These are phyloP conservation scores for Boletus rufocinnamomeus DNA, from an alignment of 768 basidiomycete species.

Conservation along the genomic window DNA sequence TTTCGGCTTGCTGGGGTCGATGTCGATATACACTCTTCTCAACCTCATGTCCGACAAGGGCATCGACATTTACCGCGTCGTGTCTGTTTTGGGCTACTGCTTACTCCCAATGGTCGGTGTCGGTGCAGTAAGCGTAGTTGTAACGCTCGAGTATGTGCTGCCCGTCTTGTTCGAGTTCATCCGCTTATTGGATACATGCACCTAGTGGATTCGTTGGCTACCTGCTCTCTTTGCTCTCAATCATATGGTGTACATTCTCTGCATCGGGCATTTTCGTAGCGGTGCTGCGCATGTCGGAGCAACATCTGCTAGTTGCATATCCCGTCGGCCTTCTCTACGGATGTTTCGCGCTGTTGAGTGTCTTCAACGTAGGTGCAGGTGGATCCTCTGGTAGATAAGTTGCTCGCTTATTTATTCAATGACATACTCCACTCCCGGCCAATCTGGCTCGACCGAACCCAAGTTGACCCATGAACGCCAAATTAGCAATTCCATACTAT, in stretches of 20 bases:
- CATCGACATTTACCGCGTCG: slow-evolving; percentile 94
- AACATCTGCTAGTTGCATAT: slow-evolving; percentile 93
- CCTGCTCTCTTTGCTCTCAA: slow-evolving; percentile 74
- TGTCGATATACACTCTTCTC: slow-evolving; percentile 89
- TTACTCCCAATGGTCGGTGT: slow-evolving; percentile 96
- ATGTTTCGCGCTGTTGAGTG: slow-evolving; percentile 90
- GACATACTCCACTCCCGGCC: background rate
- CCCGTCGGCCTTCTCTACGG: slow-evolving; percentile 93
- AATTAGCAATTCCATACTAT: background rate
- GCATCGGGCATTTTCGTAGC: slow-evolving; percentile 96
- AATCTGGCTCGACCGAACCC: background rate
- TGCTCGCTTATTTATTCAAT: slow-evolving; percentile 13
- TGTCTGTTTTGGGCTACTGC: slow-evolving; percentile 96
- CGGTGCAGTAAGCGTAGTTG: slow-evolving; percentile 82
- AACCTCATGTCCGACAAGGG: slow-evolving; percentile 96
- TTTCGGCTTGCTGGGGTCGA: slow-evolving; percentile 91
- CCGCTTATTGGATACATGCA: slow-evolving; percentile 2
- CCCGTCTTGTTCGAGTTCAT: slow-evolving; percentile 1
- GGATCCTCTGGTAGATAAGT: slow-evolving; percentile 35
- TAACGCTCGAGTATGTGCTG: slow-evolving; percentile 80
- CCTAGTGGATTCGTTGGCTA: slow-evolving; percentile 82
- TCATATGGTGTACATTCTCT: slow-evolving; percentile 96
- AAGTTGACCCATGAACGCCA: background rate
- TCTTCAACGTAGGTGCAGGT: slow-evolving; percentile 66
- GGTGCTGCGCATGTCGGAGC: slow-evolving; percentile 93